Conservation (phyloP, 192 early-diverging fungal genomes). For the Linnemannia zychae region DNA sequence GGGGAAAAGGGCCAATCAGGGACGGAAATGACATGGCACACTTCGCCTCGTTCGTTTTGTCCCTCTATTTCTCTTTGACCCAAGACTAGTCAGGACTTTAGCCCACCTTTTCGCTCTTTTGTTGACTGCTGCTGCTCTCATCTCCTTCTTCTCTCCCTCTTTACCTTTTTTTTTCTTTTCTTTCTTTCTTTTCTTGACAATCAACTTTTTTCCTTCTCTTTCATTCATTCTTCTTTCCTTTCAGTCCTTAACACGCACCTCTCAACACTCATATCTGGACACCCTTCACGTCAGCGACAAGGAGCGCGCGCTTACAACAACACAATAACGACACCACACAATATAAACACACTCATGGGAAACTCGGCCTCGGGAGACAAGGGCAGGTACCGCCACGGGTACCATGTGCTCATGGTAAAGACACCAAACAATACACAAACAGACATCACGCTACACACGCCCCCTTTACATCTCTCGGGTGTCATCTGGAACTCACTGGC, state of each 20-base stretch:
- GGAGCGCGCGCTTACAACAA: neutral
- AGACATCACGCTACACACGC: neutral
- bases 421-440: neutral
- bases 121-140: neutral
- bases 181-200: neutral
- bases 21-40: slow-evolving; percentile 65
- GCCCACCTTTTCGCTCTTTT: neutral
- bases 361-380: slow-evolving; percentile 62
- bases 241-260: neutral
- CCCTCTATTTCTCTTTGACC: neutral
- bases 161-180: neutral
- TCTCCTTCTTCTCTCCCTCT: neutral
- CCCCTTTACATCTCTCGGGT: neutral
- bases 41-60: neutral
- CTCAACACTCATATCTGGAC: neutral
- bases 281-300: neutral
- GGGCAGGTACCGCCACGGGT: slow-evolving; percentile 65
- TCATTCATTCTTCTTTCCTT: neutral
- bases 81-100: neutral
- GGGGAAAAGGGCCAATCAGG: slow-evolving; percentile 59
- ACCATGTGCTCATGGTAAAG: slow-evolving; percentile 75
- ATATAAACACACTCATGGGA: slow-evolving; percentile 53
- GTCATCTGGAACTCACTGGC: neutral
- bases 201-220: neutral
- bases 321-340: neutral